These are phyloP conservation scores for Xylaria intraflava DNA, from an alignment of 495 filamentous ascomycete species.

Conservation along the genomic window DNA sequence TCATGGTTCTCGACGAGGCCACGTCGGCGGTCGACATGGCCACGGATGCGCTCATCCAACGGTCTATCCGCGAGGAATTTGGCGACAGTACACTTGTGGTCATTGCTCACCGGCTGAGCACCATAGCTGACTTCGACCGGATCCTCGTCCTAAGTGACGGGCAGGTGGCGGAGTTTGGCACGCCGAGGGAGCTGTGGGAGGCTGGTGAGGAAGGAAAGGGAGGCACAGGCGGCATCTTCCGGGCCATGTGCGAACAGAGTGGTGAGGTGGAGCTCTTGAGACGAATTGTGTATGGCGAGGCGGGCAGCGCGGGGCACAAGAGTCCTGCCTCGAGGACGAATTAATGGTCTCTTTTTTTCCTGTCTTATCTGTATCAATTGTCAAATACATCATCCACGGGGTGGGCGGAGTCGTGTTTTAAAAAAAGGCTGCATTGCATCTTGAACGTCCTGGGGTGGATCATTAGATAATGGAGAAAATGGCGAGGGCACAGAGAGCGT, in stretches of 20 bases:
- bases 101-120: slow-evolving; percentile 81
- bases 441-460: no score
- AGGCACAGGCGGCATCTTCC: slow-evolving; percentile 53
- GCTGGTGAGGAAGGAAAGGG: slow-evolving; percentile 33
- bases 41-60: slow-evolving; percentile 76
- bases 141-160: slow-evolving; percentile 80
- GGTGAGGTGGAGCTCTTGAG: slow-evolving; percentile 60
- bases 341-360: background rate
- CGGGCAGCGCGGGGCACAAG: background rate
- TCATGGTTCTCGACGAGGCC: slow-evolving; percentile 88
- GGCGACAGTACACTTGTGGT: slow-evolving; percentile 71
- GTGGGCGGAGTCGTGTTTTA: no score
- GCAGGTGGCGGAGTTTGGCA: slow-evolving; percentile 64
- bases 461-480: no score
- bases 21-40: slow-evolving; percentile 85
- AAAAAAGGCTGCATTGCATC: no score
- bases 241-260: slow-evolving; percentile 67
- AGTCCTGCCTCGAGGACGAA: background rate
- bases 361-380: background rate
- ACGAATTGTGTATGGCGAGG: slow-evolving; percentile 43
- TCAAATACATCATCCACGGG: no score
- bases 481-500: no score
- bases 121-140: slow-evolving; percentile 78
- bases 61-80: slow-evolving; percentile 75
- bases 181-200: slow-evolving; percentile 60